Percentiles rank a stretch among this genome's conserved stretches.
These are phyloP conservation scores for Ceratobasidium theobromae DNA, from an alignment of 1,284 basidiomycete species.

Conservation along the genomic window DNA sequence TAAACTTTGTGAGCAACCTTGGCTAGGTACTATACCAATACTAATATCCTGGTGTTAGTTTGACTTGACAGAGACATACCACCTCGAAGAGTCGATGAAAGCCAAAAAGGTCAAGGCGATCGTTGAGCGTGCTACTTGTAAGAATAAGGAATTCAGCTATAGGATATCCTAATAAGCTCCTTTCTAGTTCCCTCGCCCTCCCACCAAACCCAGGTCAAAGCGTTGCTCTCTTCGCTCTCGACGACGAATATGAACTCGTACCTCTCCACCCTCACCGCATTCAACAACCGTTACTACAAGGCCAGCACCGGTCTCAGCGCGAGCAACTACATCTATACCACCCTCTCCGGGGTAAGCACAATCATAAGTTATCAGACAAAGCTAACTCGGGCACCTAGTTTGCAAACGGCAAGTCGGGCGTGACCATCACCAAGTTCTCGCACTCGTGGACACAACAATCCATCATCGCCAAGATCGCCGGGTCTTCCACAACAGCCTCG, in stretches of 20 bases:
- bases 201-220: constrained; percentile 45
- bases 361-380: background rate
- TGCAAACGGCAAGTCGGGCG: constrained; percentile 46
- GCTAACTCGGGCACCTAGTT: constrained; percentile 41
- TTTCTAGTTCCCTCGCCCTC: constrained; percentile 43
- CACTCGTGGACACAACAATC: constrained; percentile 68
- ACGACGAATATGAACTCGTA: constrained; percentile 48
- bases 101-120: constrained; percentile 1
- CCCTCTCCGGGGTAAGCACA: background rate
- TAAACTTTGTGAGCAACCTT: constrained; percentile 43
- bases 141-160: background rate
- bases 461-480: constrained; percentile 59
- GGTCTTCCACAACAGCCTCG: constrained; percentile 44
- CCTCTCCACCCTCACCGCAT: constrained; percentile 47
- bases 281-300: constrained; percentile 53
- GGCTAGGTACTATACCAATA: background rate
- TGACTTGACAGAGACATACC: constrained; percentile 12
- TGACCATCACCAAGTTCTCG: constrained; percentile 56
- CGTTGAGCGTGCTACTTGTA: constrained; percentile 29
- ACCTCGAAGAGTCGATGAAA: constrained; percentile 1
- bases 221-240: constrained; percentile 48
- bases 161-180: background rate
- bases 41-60: background rate
- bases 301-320: constrained; percentile 48
- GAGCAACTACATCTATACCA: constrained; percentile 45